Base-by-base conservation (phyloP, 1,284 basidiomycete genomes). In the Gomphus bonarii region DNA sequence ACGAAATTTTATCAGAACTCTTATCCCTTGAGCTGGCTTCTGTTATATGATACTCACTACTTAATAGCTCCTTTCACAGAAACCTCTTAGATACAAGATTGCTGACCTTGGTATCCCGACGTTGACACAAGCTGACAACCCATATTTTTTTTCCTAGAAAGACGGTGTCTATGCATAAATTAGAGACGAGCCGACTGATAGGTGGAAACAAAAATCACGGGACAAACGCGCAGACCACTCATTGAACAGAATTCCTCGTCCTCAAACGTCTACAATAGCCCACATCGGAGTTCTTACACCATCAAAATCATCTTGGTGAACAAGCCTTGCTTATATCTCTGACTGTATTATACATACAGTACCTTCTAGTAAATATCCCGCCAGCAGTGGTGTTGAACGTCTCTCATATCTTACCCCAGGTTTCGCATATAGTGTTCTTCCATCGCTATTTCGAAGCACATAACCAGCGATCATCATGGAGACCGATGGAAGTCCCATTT, bases 401-500 rank as follows among this genome's bases (percentile, higher is more conserved):
- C 18, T 20, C 22, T n/a, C 42, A 3, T 18, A 43, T 20, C 6
- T 16, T 9, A 16, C 3, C 11, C 9, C 40, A 7, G 18, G 4
- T 18, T 20, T n/a, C 5, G 7, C n/a, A 8, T 18, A 20, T 3
- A 20, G 6, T 2, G n/a, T 43, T 43, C 8, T 43, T 43, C 18
- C 11, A 9, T 18, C 4, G 42, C 42, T 9, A 20, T 9, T 43
- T 20, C 6, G 42, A 43, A 43, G n/a, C 42, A 20, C 8, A 22
- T 6, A 7, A 20, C 18, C n/a, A 22, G 18, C 42, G 14, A 18
- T 43, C 42, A 30, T 12, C 18, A 53, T 53, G 51, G 51, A 53
- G 10, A 12, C 31, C 4, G 38, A 42, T 28, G 51, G 38, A 6
- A 53, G 50, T 31, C 30, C 49, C n/a, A 52, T 65, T 4, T 63